Percentiles rank a stretch among this genome's conserved stretches.
Evolutionary conservation across 352 stramenopile genomes (phyloP).

Genomic region (Globisporangium mamillatum): DNA sequence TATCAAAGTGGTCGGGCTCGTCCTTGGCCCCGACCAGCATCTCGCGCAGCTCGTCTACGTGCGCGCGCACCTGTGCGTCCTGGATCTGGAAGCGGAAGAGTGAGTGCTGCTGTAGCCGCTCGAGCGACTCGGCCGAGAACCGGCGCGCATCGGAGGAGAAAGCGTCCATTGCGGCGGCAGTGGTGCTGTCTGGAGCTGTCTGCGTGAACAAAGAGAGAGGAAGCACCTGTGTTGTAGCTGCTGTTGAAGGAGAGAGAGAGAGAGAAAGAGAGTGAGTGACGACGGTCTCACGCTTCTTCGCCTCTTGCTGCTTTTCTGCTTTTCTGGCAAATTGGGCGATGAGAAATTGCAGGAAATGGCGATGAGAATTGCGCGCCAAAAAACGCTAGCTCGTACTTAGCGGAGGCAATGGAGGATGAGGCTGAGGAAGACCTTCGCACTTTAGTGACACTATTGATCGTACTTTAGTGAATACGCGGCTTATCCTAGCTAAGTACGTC

Average conservation of each 20-base stretch:
- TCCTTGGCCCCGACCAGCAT: conserved; percentile 39
- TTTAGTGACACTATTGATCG: no score
- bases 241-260: not conserved
- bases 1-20: conserved; percentile 43
- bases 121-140: conserved; percentile 23
- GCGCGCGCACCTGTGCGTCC: conserved; percentile 30
- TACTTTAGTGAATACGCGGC: no score
- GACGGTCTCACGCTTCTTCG: not conserved
- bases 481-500: no score
- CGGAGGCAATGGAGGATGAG: no score
- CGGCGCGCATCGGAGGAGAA: not conserved
- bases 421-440: no score
- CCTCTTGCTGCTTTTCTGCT: not conserved
- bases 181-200: not conserved
- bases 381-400: no score
- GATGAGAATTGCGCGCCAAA: no score
- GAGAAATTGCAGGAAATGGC: not conserved
- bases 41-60: conserved; percentile 44
- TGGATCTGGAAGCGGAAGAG: conserved; percentile 74
- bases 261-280: not conserved
- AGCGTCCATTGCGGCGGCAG: not conserved
- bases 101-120: conserved; percentile 38
- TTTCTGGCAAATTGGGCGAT: not conserved
- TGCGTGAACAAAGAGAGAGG: not conserved
- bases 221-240: not conserved